Evolutionary conservation across 805 yeast species (phyloP).

Genomic region (Dipodascus geniculatus): DNA sequence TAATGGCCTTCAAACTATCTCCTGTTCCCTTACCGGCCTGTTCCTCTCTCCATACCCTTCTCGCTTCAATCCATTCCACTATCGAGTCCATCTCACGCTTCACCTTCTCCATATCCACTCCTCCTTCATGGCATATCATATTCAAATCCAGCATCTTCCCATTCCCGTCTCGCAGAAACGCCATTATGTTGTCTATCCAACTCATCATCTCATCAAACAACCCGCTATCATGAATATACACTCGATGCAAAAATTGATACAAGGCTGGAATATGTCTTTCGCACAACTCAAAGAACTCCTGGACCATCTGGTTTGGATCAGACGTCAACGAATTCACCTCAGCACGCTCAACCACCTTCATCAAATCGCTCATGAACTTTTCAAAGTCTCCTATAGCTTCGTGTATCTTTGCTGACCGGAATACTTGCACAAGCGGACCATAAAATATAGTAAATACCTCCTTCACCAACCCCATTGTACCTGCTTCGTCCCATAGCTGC

Average conservation of each 20-base stretch:
- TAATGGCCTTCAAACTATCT: constrained; percentile 19
- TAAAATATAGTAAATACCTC: constrained; percentile 62
- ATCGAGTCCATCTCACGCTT: constrained; percentile 30
- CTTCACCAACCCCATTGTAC: constrained; percentile 61
- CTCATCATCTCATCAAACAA: constrained; percentile 58
- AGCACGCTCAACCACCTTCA: constrained; percentile 40
- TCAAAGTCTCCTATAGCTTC: constrained; percentile 54
- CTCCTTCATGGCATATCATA: constrained; percentile 4
- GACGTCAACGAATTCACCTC: constrained; percentile 37
- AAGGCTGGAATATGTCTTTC: constrained; percentile 62
- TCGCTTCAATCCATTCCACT: constrained; percentile 26
- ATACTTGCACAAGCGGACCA: constrained; percentile 59
- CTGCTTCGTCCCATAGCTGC: constrained; percentile 77
- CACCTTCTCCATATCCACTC: constrained; percentile 21
- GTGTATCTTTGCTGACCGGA: constrained; percentile 55
- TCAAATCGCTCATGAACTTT: constrained; percentile 55
- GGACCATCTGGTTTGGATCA: constrained; percentile 53
- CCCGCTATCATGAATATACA: constrained; percentile 68
- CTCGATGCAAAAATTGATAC: constrained; percentile 65
- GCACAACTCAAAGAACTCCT: constrained; percentile 50
- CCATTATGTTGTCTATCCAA: constrained; percentile 64
- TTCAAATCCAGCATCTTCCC: constrained; percentile 36
- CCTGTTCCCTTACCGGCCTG: constrained; percentile 13
- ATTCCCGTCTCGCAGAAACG: constrained; percentile 50
- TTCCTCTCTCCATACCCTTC: constrained; percentile 25